These are phyloP conservation scores for Cutaneotrichosporon mucoides DNA, from an alignment of 1,284 basidiomycete genomes.

Conservation along the genomic window DNA sequence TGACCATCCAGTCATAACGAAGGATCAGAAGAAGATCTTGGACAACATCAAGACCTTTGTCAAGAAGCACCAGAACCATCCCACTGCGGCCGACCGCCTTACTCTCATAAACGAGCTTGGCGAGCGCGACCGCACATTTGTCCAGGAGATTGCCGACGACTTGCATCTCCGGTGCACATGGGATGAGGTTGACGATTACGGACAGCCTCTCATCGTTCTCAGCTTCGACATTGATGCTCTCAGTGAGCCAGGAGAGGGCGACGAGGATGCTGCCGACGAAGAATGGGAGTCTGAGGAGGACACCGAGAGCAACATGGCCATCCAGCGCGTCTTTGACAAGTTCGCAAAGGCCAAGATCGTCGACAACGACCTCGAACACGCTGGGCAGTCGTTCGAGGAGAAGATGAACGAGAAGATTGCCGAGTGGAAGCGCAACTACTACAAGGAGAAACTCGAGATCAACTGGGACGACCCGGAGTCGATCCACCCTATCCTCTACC, in stretches of 20 bases:
- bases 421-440: constrained; percentile 88
- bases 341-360: constrained; percentile 78
- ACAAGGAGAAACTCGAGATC: constrained; percentile 83
- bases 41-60: constrained; percentile 72
- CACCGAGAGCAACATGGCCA: constrained; percentile 62
- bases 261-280: constrained; percentile 30
- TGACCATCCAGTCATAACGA: constrained; percentile 60
- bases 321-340: constrained; percentile 78
- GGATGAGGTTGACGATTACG: constrained; percentile 85
- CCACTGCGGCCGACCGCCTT: constrained; percentile 51
- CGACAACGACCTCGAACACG: constrained; percentile 62
- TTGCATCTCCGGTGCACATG: constrained; percentile 71
- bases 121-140: constrained; percentile 71
- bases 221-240: constrained; percentile 56
- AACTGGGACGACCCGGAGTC: constrained; percentile 62
- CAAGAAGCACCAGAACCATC: constrained; percentile 54
- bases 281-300: constrained; percentile 51
- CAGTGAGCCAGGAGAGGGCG: constrained; percentile 24
- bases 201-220: constrained; percentile 54
- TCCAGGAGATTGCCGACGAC: constrained; percentile 67
- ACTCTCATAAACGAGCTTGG: constrained; percentile 71
- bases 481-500: constrained; percentile 65
- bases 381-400: constrained; percentile 70
- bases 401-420: constrained; percentile 78
- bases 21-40: constrained; percentile 69